Base-by-base conservation (phyloP, 169 alveolate genomes). In the Plasmodium vinckei region DNA sequence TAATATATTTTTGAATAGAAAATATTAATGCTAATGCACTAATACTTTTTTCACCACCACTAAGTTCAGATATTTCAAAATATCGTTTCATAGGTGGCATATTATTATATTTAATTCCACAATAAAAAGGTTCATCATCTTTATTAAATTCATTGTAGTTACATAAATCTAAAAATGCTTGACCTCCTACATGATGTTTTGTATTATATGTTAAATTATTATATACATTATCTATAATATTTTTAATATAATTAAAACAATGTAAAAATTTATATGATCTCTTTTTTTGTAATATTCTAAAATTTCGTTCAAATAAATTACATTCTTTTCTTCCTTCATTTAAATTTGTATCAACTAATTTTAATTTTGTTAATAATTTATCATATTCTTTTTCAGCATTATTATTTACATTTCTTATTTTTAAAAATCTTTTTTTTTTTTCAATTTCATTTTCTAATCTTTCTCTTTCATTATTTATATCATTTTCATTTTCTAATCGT, bases 11-110 rank as follows among this genome's bases (percentile, higher is more conserved):
- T 89, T 97, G 98, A 19, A 97, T 88, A 5, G 98, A 97, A 72
- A 96, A 92, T 44, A 97, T 92, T 9, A 97, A 90, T 49, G 99
- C 97, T 5, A 98, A 87, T 21, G 98, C 97, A 12, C 99, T 98
- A 47, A 98, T 95, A 17, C 99, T 97, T 91, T 97, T 98, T 92
- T 98, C 99, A 33, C 99, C 99, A n/a, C 99, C 99, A 53, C 96
- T 93, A 51, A 92, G 91, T 47, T 92, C 90, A 63, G 92, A 77
- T 33, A 93, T 61, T 53, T 92, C 94, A 67, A 92, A 87, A 82
- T 82, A 92, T 54, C 93, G 87, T 86, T 92, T 92, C 93, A 87
- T 88, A n/a, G 96, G 96, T 4, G 96, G 95, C 92, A 93, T 92
- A 44, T 93, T 93, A 68, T 93, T 93, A 65, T 93, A 93, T 10